These are phyloP conservation scores for Sclerotinia sclerotiorum DNA, from an alignment of 2,329 filamentous ascomycete species.

Conservation along the genomic window DNA sequence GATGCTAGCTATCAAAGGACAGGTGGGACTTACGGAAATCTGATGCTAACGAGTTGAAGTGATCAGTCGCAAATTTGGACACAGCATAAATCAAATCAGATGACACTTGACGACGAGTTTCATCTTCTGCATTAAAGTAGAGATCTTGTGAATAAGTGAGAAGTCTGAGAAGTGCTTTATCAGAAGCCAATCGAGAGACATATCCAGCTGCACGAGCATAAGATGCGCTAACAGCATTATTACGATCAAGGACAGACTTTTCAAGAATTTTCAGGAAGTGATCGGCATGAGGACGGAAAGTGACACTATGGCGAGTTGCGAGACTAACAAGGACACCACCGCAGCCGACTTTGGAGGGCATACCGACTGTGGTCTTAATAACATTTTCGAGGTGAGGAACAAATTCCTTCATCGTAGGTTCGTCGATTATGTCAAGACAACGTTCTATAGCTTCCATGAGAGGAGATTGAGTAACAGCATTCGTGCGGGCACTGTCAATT, in stretches of 20 bases:
- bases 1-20: no score
- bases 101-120: conserved; percentile 69
- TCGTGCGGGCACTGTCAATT: conserved; percentile 83
- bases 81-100: conserved; percentile 82
- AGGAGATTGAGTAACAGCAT: conserved; percentile 79
- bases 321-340: conserved; percentile 81
- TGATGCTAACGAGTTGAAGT: conserved; percentile 75
- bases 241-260: conserved; percentile 83
- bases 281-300: conserved; percentile 74
- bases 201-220: conserved; percentile 89
- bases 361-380: conserved; percentile 82
- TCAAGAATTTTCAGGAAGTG: conserved; percentile 75
- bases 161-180: conserved; percentile 52
- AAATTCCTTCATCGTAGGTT: conserved; percentile 71
- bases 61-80: conserved; percentile 84
- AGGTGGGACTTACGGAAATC: conserved; percentile 47
- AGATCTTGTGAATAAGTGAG: conserved; percentile 59
- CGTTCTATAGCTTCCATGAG: conserved; percentile 91
- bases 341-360: conserved; percentile 92
- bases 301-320: conserved; percentile 72
- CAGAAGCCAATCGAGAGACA: conserved; percentile 61
- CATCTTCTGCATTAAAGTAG: conserved; percentile 82
- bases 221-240: conserved; percentile 87
- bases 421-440: conserved; percentile 81
- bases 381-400: conserved; percentile 71